Base-by-base conservation (phyloP, 192 early-diverging fungal species). In the Gigaspora rosea region DNA sequence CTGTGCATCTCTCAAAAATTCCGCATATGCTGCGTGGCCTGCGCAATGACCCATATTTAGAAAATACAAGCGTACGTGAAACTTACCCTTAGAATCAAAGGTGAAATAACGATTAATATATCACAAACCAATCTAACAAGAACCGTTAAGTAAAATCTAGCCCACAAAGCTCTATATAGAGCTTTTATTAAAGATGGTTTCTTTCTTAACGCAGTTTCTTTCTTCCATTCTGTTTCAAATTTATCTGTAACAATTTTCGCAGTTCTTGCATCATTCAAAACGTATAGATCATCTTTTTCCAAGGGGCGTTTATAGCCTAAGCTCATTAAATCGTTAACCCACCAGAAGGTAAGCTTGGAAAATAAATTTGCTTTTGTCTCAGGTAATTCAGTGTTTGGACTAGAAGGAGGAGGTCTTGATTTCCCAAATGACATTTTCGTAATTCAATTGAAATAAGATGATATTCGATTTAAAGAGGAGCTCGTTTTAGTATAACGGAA, bases 271-370 rank as follows among this genome's bases (percentile, higher is more conserved):
- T 85, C 84, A 18, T 76, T 81, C 46, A 85, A 48, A 12, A 72
- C 71, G 71, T 90, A 90, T 36, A 93, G 64, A 78, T 93, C 88
- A n/a, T 84, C 84, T 68, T 82, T 87, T 75, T 92, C 87, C 8
- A 92, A 79, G 1, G 90, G 85, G 7, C 89, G 85, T 76, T 84
- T 82, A 70, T 89, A 90, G 16, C 89, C 94, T n/a, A 86, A 85
- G 79, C 79, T 86, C 84, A 88, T 87, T 81, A 87, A 77, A 2
- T 85, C 90, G 74, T 85, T 86, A 59, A 89, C 83, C 90, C 89
- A 92, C 56, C 82, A 80, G 47, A 91, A 91, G 58, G 86, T 86
- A 54, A 92, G 74, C 10, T 78, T 78, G 59, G 90, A 90, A n/a
- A 89, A 74, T 35, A 88, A 70, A 48, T 87, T 88, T 47, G 91